A percentile compares a stretch with the other conserved stretches of the same genome.
These are phyloP conservation scores for Calonectria leucothoes DNA, from an alignment of 2,329 filamentous ascomycete species.

Conservation along the genomic window DNA sequence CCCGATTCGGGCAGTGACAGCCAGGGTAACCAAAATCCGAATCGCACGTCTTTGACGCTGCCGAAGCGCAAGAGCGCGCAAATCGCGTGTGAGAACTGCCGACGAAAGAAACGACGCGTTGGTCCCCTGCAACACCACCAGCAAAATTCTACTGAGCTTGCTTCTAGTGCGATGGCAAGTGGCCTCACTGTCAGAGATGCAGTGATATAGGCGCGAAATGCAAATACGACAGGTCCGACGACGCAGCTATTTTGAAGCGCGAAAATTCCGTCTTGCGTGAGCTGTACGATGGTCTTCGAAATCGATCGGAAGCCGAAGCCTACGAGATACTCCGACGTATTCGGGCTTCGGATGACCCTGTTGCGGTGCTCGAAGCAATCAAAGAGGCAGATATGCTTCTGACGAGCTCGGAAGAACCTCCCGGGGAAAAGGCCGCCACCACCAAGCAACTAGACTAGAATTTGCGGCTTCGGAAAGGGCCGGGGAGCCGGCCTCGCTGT, in stretches of 20 bases:
- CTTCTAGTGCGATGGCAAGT: neutral
- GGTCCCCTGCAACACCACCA: neutral
- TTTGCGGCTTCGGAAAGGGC: no score
- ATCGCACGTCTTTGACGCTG: neutral
- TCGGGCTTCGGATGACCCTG: neutral
- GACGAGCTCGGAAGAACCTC: neutral
- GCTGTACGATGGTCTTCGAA: neutral
- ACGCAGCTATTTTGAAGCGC: neutral
- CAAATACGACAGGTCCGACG: neutral
- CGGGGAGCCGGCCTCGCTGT: neutral
- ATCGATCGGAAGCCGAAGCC: neutral
- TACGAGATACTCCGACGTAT: neutral
- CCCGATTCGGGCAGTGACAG: neutral
- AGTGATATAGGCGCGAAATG: neutral
- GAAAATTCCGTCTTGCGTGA: neutral
- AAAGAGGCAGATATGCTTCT: neutral
- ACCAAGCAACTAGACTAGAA: no score
- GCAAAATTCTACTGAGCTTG: neutral
- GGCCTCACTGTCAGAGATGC: neutral
- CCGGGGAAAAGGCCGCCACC: no score
- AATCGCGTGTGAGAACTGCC: neutral
- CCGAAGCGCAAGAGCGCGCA: neutral
- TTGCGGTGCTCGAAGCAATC: neutral
- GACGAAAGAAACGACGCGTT: neutral
- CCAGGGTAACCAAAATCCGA: neutral